Evolutionary conservation across 176 grass and related monocot genomes (phyloP), one percentile per base, ranked within the genome.

Genomic region (Lolium perenne): DNA sequence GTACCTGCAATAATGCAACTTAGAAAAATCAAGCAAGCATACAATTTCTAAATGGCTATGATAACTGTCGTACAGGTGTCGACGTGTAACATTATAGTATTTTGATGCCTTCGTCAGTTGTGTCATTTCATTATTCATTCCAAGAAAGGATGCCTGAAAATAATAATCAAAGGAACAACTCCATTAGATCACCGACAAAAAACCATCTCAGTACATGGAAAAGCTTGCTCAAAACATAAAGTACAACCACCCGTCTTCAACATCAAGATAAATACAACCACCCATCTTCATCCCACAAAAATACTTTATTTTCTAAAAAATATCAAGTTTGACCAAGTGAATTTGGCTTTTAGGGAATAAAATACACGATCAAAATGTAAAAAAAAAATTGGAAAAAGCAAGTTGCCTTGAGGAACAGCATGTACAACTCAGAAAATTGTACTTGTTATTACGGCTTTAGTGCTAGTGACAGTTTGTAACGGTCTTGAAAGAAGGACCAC

Each of bases 141-240:
- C 48, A 61, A 76, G 76, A 87, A 87, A 80, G 50, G 81, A 61
- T 45, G 18, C 57, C 60, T n/a, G 50, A 17, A 75, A 41, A 83
- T 86, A 65, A 66, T 35, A 8, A 80, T 81, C 87, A 69, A 80
- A 22, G 59, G 14, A 84, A 81, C 76, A 70, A 40, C 50, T 61
- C 75, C 38, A 60, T 45, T 59, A 84, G 81, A 91, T 70, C 89
- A 88, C 85, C 85, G 61, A 88, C 81, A 87, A 75, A 87, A 26
- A 12, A 60, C 76, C 58, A 80, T 81, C 89, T 12, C 25, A 29
- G 76, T 88, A 88, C 76, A 84, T 87, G 18, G 29, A 61, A 76
- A 66, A 79, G 38, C 83, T 55, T 87, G n/a, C 66, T n/a, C 12
- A 83, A 76, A 86, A 70, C 26, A 26, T 5, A 70, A 79, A 87